These are phyloP conservation scores for Penstemon davidsonii DNA, from an alignment of 257 asterid species.

Conservation along the genomic window DNA sequence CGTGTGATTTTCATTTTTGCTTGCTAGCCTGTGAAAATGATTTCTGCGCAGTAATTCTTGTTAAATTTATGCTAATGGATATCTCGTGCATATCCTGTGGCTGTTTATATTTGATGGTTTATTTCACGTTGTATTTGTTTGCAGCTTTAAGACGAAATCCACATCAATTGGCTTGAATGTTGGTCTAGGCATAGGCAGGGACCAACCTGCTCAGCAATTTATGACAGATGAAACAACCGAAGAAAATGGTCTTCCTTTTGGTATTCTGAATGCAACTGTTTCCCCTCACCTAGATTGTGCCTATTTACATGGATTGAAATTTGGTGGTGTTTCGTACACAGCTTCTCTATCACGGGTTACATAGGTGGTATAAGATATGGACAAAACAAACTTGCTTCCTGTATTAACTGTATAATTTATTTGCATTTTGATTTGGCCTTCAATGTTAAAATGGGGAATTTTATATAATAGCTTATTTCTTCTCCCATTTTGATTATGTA, in stretches of 20 bases:
- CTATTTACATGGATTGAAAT: conserved; percentile 64
- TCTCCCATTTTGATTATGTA: too few species aligned
- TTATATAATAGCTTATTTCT: too few species aligned
- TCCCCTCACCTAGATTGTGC: conserved; percentile 54
- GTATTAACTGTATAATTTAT: conserved; percentile 15
- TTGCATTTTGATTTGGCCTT: background rate
- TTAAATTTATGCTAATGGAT: background rate
- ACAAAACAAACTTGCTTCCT: conserved; percentile 9
- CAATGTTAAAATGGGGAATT: too few species aligned
- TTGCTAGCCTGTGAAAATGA: background rate
- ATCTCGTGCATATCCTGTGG: background rate
- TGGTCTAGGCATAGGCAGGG: conserved; percentile 45
- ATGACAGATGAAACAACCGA: conserved; percentile 30
- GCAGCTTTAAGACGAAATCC: conserved; percentile 72
- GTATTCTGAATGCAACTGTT: conserved; percentile 49
- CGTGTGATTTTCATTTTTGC: background rate
- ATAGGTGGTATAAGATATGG: conserved; percentile 7
- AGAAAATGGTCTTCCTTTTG: conserved; percentile 39
- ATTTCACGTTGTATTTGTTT: conserved; percentile 19
- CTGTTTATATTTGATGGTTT: conserved; percentile 2
- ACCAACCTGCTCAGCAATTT: conserved; percentile 35
- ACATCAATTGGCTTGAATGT: conserved; percentile 69
- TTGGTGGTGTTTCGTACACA: conserved; percentile 51
- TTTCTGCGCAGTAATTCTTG: background rate
- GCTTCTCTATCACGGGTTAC: conserved; percentile 57